Percentiles rank a stretch among this genome's conserved stretches.
These are phyloP conservation scores for Telfairia occidentalis DNA, from an alignment of 331 rosid genomes.

Conservation along the genomic window DNA sequence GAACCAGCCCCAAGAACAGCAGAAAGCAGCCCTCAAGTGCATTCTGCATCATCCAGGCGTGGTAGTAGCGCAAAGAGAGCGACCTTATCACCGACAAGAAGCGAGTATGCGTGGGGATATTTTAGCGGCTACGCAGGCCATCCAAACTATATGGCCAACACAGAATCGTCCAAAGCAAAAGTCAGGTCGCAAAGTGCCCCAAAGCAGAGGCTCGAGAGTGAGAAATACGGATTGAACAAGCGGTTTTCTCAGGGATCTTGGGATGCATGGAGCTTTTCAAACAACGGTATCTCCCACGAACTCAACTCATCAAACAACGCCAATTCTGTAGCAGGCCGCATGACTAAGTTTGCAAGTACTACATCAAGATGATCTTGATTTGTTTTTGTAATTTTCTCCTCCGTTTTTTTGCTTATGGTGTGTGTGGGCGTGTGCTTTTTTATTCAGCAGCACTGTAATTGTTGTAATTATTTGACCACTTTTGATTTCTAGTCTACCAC, in stretches of 20 bases:
- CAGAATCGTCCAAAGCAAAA: constrained; percentile 78
- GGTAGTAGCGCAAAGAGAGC: constrained; percentile 49
- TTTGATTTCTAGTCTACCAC: constrained; percentile 17
- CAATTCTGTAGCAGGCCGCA: constrained; percentile 23
- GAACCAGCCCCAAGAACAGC: constrained; percentile 34
- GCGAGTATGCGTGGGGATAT: constrained; percentile 63
- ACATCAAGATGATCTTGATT: constrained; percentile 34
- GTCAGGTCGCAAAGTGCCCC: constrained; percentile 92
- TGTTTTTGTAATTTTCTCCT: background rate
- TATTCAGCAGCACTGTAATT: constrained; percentile 2
- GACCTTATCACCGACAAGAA: constrained; percentile 61
- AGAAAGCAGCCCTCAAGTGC: constrained; percentile 54
- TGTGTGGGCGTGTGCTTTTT: constrained; percentile 17
- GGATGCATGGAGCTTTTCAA: constrained; percentile 42
- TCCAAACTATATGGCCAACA: constrained; percentile 89
- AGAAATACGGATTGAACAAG: constrained; percentile 35
- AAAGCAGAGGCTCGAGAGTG: constrained; percentile 73
- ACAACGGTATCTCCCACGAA: constrained; percentile 22
- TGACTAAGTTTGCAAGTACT: constrained; percentile 36
- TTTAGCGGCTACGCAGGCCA: constrained; percentile 39
- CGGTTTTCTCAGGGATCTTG: constrained; percentile 33
- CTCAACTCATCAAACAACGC: constrained; percentile 29
- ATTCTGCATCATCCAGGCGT: constrained; percentile 47
- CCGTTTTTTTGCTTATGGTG: constrained; percentile 8
- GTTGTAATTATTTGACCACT: constrained; percentile 17